Base-by-base conservation (phyloP, 2,329 filamentous ascomycete species). In the Scedosporium apiospermum region DNA sequence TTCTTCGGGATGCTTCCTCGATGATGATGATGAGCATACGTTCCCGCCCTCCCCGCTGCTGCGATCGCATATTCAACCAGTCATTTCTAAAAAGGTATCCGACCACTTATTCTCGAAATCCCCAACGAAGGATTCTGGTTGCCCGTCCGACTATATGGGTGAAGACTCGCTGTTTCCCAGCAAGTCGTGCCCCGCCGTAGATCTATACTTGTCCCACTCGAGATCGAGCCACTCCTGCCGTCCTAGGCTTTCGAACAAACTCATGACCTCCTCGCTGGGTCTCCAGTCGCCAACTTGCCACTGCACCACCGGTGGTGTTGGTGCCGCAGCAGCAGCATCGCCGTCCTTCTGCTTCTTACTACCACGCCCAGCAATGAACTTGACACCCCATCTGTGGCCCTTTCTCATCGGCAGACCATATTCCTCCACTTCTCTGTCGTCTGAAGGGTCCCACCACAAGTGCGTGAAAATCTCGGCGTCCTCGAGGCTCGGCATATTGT, bases 201-300 rank as follows among this genome's bases (percentile, higher is more conserved):
- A n/a, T 60, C 63, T 59, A 10, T 62, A 64, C 60, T 51, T 42
- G 63, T 67, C 58, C 63, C 26, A 65, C 61, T 66, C 57, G n/a
- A 66, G 59, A 60, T 67, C 65, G 10, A 68, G 59, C 66, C 65
- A 68, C 61, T 67, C 64, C 63, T 67, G 65, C 62, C 59, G 66
- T 34, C 30, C 67, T 30, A 68, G 61, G 53, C 46, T 62, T 63
- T 66, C 64, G 51, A 69, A 67, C 18, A 67, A 53, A 18, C 49
- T 60, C 64, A 68, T 60, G 58, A 68, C 64, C 60, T 60, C 38
- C 49, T 65, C 57, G 30, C 62, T 62, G 12, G 67, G 67, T 63
- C 67, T 68, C 68, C 67, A 68, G 34, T 66, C 64, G 38, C 66
- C 67, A 18, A 69, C 65, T 53, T 68, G 67, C 68, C 67, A 69